Percentiles rank a stretch among this genome's conserved stretches.
These are phyloP conservation scores for Cydonia oblonga DNA, from an alignment of 331 rosid genomes.

Conservation along the genomic window DNA sequence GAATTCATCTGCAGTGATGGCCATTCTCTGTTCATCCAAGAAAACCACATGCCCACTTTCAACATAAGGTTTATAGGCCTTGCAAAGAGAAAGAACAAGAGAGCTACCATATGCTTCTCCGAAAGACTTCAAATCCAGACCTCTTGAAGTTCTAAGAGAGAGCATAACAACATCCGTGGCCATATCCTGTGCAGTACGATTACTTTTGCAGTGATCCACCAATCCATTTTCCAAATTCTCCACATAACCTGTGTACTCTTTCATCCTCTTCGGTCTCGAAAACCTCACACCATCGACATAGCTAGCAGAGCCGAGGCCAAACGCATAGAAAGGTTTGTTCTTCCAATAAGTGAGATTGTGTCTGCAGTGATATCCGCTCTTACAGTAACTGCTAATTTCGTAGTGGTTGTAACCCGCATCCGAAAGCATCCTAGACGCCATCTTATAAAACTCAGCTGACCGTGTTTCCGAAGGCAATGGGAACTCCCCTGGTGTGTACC, in stretches of 20 bases:
- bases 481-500: conserved; percentile 70
- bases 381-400: conserved; percentile 90
- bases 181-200: conserved; percentile 22
- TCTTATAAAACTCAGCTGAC: conserved; percentile 70
- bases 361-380: conserved; percentile 64
- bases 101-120: conserved; percentile 43
- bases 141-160: conserved; percentile 68
- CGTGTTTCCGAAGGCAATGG: conserved; percentile 73
- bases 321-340: conserved; percentile 74
- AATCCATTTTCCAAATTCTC: conserved; percentile 55
- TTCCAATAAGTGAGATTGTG: conserved; percentile 77
- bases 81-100: conserved; percentile 44
- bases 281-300: conserved; percentile 62
- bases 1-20: conserved; percentile 33
- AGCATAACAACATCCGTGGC: conserved; percentile 74
- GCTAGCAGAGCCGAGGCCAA: conserved; percentile 90
- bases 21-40: conserved; percentile 45
- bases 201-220: conserved; percentile 23
- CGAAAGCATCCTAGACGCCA: conserved; percentile 57
- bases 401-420: conserved; percentile 62
- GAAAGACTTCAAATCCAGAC: conserved; percentile 55
- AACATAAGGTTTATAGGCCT: conserved; percentile 52
- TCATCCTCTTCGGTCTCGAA: conserved; percentile 69
- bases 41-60: conserved; percentile 72
- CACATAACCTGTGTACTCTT: conserved; percentile 48